phyloP scores from a whole-genome alignment of 805 yeast species.

The Suhomyces prunicola region DNA sequence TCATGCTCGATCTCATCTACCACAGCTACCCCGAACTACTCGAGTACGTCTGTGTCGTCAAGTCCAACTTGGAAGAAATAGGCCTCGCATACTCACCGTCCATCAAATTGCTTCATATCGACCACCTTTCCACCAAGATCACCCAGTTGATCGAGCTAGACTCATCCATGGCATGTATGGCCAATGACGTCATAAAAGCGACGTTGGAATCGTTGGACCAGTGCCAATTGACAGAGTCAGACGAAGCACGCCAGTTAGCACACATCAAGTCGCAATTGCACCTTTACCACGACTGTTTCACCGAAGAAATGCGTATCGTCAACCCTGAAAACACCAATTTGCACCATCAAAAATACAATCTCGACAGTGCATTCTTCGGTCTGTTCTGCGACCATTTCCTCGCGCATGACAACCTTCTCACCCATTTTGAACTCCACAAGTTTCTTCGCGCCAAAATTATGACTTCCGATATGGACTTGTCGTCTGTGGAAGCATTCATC shows the following conservation, averaged over 20 bases:
- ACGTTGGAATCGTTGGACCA: not conserved
- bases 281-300: not conserved
- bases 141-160: conserved; percentile 11
- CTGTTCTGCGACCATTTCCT: not conserved
- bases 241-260: not conserved
- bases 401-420: not conserved
- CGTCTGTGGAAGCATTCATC: conserved; percentile 10
- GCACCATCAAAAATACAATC: not conserved
- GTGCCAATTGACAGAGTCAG: not conserved
- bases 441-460: conserved; percentile 8
- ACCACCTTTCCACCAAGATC: conserved; percentile 7
- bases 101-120: conserved; percentile 11
- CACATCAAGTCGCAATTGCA: not conserved
- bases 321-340: not conserved
- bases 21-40: conserved; percentile 13
- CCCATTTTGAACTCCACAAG: conserved; percentile 10
- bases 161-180: not conserved
- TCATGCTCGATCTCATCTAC: conserved; percentile 11
- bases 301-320: not conserved
- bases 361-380: not conserved
- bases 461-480: conserved; percentile 4
- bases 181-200: not conserved
- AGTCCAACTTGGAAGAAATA: conserved; percentile 13
- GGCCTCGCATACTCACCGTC: conserved; percentile 11
- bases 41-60: conserved; percentile 8